Evolutionary conservation across 208 protist genomes (phyloP).

Genomic region (Crithidia brevicula): DNA sequence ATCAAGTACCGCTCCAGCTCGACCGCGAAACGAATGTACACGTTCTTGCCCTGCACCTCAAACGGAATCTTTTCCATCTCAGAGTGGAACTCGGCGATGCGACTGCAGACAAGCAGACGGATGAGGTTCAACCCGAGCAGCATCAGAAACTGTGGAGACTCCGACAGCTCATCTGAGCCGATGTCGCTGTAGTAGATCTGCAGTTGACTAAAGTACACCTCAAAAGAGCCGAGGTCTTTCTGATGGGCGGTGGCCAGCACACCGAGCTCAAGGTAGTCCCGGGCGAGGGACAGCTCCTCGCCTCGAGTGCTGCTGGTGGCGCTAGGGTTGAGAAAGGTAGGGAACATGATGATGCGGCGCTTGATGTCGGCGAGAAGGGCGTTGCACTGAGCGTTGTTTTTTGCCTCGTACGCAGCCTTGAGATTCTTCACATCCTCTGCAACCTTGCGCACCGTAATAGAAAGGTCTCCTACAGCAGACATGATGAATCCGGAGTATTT

Average conservation of each 20-base stretch:
- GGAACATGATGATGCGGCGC: slow-evolving; percentile 83
- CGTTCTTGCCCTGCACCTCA: slow-evolving; percentile 68
- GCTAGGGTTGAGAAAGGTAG: slow-evolving; percentile 84
- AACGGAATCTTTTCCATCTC: slow-evolving; percentile 92
- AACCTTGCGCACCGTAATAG: slow-evolving; percentile 69
- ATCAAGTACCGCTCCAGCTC: slow-evolving; percentile 92
- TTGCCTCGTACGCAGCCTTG: slow-evolving; percentile 72
- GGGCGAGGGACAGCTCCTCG: slow-evolving; percentile 85
- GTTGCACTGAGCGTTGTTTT: slow-evolving; percentile 59
- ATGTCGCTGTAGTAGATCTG: slow-evolving; percentile 92
- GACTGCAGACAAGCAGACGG: slow-evolving; percentile 81
- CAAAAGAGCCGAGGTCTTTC: slow-evolving; percentile 83
- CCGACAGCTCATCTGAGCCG: slow-evolving; percentile 54
- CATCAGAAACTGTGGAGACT: slow-evolving; percentile 74
- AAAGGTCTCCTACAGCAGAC: slow-evolving; percentile 47
- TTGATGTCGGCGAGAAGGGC: slow-evolving; percentile 69
- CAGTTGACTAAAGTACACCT: slow-evolving; percentile 88
- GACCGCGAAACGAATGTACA: slow-evolving; percentile 86
- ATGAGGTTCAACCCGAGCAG: slow-evolving; percentile 92
- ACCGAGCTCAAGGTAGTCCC: slow-evolving; percentile 87
- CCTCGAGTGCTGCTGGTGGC: slow-evolving; percentile 65
- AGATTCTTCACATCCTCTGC: slow-evolving; percentile 76
- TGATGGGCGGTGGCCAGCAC: slow-evolving; percentile 76
- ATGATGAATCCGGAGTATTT: background rate
- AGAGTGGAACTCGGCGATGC: slow-evolving; percentile 93